Base-by-base conservation (phyloP, 306 rosid species). In the Quercus berberidifolia region DNA sequence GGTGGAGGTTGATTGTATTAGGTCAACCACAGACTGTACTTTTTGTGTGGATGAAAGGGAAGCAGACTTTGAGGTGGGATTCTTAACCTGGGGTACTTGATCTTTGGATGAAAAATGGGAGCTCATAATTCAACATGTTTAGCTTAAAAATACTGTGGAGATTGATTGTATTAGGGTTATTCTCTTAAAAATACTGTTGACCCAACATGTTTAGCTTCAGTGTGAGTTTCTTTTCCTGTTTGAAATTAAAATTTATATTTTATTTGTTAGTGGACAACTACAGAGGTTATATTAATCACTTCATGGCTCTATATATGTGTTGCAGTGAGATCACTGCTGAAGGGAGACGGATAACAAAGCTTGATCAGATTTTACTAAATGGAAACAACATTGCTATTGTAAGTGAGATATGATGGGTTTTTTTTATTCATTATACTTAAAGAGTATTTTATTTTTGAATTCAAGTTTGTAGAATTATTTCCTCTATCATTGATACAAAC, bases 341-440 rank as follows among this genome's bases (percentile, higher is more conserved):
- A 86, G 99, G 99, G 87, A 93, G 96, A 82, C 87, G 98, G 83
- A 93, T 95, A 84, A 95, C 99, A 72, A 95, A 95, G 87, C 94
- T 95, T 75, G 99, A 95, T 74, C 99, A 95, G 89, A 95, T 95
- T 82, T 86, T 95, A 80, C 96, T 95, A 62, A 93, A 93, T 25
- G 98, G 99, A 78, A 95, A 95, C 96, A 93, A 95, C 86, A 95
- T 93, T 89, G 98, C 99, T n/a, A 93, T 95, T 88, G 99, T 95
- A 88, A 95, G 98, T 90, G 21, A 58, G 64, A 68, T 35, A 17
- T 18, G 23, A 26, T 76, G 74, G 15, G 25, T 80, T 77, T 69
- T 77, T 14, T 14, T 62, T 25, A 52, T 65, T 54, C 5, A 26
- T 64, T 59, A 26, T 71, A 4, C 3, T 60, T n/a, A 38, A 7